A percentile compares a stretch with the other conserved stretches of the same genome.
Evolutionary conservation across 805 yeast species (phyloP).

Genomic region (Lipomyces starkeyi): DNA sequence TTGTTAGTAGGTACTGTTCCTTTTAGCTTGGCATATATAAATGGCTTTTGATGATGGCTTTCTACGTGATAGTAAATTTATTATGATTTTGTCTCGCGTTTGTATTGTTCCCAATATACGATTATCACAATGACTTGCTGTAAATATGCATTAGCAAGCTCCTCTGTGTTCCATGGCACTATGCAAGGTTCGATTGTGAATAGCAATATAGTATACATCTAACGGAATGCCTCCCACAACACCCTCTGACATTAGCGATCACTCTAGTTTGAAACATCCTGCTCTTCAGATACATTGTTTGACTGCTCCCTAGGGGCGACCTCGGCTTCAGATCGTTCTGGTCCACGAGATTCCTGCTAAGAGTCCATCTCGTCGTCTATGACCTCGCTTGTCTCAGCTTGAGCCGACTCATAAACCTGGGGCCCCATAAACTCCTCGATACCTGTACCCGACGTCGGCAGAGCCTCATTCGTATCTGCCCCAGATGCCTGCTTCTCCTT

Average conservation of each 20-base stretch:
- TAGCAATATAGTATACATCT: not conserved
- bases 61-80: not conserved
- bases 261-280: not conserved
- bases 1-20: not conserved
- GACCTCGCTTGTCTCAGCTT: constrained; percentile 2
- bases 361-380: not conserved
- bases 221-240: not conserved
- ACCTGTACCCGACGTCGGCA: not conserved
- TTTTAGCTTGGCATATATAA: not conserved
- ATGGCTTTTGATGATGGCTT: not conserved
- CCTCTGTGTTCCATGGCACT: not conserved
- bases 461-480: not conserved
- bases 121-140: not conserved
- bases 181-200: not conserved
- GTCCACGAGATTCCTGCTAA: not conserved
- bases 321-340: no score
- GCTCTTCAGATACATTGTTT: not conserved
- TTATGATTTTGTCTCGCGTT: not conserved
- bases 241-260: not conserved
- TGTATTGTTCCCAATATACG: not conserved
- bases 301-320: not conserved
- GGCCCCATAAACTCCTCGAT: not conserved
- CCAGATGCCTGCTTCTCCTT: constrained; percentile 3
- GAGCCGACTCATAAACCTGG: not conserved
- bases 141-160: not conserved